Base-by-base conservation (phyloP, 208 protist genomes). In the Angomonas deanei region DNA sequence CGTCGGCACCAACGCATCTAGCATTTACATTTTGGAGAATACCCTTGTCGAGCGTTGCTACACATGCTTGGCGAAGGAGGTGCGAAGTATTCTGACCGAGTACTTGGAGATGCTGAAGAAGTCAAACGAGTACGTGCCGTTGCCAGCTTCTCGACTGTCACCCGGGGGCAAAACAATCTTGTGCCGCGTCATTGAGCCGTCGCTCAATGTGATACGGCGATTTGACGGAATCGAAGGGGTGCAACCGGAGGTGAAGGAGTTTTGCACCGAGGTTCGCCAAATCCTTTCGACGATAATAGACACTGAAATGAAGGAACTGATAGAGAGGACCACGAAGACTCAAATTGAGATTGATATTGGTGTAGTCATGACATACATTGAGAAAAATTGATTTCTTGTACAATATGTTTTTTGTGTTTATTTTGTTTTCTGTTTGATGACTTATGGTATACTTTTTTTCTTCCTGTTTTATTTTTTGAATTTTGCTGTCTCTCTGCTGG, bases 141-240 rank as follows among this genome's bases (percentile, higher is more conserved):
- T 19, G n/a, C n/a, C 17, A 8, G 17, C 3, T 19, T 3, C 38
- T 6, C 13, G 19, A 28, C 59, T 78, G 13, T 78, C 73, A 13
- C 31, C 39, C 38, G 27, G 42, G 0, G 73, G 64, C 8, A 74
- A 69, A 32, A 30, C 47, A 13, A 6, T 80, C 1, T 52, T 80
- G 11, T 50, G 62, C 15, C 36, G 50, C 31, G 72, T 76, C 23
- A 52, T 83, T 34, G 77, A 83, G 63, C 77, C 77, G 21, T 72
- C 72, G 2, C 66, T 76, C 63, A 69, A 79, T 11, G 34, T 83
- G 4, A 63, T 83, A 17, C 66, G 64, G 1, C 68, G 77, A 4
- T 67, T 70, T 36, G 42, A 42, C 10, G 34, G 23, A 0, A 39
- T 47, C 26, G 24, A 1, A 21, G 39, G 17, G 13, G 1, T 1